Evolutionary conservation across 2,329 filamentous ascomycete genomes (phyloP).

Genomic region (Macroventuria anomochaeta): DNA sequence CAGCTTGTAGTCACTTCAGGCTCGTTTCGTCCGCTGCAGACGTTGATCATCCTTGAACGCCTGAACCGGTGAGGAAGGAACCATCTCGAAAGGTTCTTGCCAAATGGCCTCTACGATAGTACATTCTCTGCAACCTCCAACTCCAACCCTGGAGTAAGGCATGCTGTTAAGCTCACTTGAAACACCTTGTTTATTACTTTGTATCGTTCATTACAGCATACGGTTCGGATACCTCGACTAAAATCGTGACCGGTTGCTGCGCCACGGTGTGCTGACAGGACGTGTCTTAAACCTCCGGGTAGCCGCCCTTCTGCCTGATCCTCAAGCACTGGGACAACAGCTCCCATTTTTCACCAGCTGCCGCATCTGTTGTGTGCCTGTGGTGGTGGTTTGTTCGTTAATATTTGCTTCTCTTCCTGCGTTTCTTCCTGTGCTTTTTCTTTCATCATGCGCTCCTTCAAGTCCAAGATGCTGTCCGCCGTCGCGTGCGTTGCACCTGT

Average conservation of each 20-base stretch:
- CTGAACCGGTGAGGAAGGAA: conserved; percentile 16
- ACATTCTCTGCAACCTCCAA: not conserved
- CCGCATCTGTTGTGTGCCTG: conserved; percentile 1
- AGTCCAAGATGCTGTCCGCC: conserved; percentile 40
- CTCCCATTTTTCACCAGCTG: conserved; percentile 5
- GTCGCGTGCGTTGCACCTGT: conserved; percentile 36
- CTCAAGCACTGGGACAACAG: conserved; percentile 13
- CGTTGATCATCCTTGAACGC: conserved; percentile 1
- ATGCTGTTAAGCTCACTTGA: not conserved
- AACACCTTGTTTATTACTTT: not conserved
- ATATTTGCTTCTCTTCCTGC: conserved; percentile 12
- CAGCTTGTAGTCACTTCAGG: not conserved
- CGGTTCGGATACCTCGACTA: conserved; percentile 1
- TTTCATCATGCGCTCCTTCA: conserved; percentile 41
- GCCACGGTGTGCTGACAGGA: conserved; percentile 32
- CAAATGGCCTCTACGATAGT: conserved; percentile 21
- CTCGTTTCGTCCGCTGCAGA: not conserved
- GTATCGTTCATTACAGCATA: not conserved
- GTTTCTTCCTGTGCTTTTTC: conserved; percentile 7
- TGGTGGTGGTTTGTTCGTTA: conserved; percentile 23
- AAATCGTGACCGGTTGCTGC: conserved; percentile 35
- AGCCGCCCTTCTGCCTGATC: conserved; percentile 20
- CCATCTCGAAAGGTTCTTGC: conserved; percentile 14
- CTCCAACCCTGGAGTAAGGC: not conserved
- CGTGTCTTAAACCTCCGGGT: conserved; percentile 15